Conservation (phyloP, 2,329 filamentous ascomycete genomes). For the Neoascochyta sp. region DNA sequence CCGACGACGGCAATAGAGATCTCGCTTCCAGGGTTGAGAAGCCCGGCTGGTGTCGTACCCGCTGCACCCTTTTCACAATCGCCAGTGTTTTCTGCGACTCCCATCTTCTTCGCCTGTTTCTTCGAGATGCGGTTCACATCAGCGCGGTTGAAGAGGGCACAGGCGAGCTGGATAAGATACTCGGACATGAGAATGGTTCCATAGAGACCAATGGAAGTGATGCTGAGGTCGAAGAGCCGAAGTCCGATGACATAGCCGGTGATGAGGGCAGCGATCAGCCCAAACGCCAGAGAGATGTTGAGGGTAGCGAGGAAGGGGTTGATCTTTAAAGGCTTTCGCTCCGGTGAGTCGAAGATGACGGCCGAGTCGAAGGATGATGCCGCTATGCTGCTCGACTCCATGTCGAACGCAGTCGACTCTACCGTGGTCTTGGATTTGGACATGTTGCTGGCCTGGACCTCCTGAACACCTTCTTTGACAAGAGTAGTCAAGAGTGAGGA, state of each 20-base stretch:
- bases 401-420: neutral
- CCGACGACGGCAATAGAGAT: neutral
- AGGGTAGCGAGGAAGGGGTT: neutral
- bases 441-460: too few species aligned
- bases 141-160: neutral
- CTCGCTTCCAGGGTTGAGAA: neutral
- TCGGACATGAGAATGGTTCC: neutral
- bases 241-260: neutral
- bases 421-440: too few species aligned
- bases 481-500: too few species aligned
- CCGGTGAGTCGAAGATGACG: neutral
- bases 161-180: neutral
- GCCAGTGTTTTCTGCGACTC: neutral
- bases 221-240: neutral
- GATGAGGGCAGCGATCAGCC: neutral
- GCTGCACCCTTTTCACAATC: neutral
- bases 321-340: neutral
- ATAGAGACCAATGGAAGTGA: neutral
- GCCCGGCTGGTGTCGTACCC: neutral
- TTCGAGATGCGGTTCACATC: neutral
- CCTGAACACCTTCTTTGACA: too few species aligned
- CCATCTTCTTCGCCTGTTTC: neutral
- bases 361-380: neutral
- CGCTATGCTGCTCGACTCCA: neutral
- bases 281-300: neutral